Conservation (phyloP, 202 grass and related monocot genomes). For the Musa balbisiana region DNA sequence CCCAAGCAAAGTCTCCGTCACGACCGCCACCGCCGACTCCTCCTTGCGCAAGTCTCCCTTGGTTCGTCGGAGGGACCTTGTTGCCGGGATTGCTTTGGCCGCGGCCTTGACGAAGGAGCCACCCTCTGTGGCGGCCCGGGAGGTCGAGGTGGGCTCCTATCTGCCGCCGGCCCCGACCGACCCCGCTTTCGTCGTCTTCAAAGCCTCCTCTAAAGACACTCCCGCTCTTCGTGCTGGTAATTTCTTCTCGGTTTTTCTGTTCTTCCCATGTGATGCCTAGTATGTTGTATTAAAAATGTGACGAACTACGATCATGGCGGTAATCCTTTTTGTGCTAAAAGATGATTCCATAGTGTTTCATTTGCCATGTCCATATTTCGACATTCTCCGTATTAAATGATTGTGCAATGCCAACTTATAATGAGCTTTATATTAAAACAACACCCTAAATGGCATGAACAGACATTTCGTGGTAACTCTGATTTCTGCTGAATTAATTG, state of each 20-base stretch:
- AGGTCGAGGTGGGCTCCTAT: constrained; percentile 69
- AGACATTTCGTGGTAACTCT: background rate
- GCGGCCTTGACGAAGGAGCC: constrained; percentile 36
- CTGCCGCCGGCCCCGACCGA: constrained; percentile 54
- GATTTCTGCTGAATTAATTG: background rate
- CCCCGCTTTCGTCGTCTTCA: constrained; percentile 71
- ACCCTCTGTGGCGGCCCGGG: constrained; percentile 29
- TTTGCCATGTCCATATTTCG: too few species aligned
- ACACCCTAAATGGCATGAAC: background rate
- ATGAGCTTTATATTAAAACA: background rate
- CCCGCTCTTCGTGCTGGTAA: constrained; percentile 91
- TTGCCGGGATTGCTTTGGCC: constrained; percentile 38
- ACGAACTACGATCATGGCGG: background rate
- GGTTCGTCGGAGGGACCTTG: constrained; percentile 46
- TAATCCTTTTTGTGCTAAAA: background rate
- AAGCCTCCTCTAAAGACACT: constrained; percentile 73
- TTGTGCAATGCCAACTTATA: background rate
- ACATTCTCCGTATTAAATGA: too few species aligned
- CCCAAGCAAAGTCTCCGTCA: background rate
- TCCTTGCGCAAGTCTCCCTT: background rate
- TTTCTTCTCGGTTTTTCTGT: background rate
- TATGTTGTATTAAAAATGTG: background rate
- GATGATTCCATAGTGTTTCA: background rate
- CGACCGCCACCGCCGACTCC: background rate
- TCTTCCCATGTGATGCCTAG: background rate